Evolutionary conservation across 495 filamentous ascomycete species (phyloP).

Genomic region (Niebla homalea): DNA sequence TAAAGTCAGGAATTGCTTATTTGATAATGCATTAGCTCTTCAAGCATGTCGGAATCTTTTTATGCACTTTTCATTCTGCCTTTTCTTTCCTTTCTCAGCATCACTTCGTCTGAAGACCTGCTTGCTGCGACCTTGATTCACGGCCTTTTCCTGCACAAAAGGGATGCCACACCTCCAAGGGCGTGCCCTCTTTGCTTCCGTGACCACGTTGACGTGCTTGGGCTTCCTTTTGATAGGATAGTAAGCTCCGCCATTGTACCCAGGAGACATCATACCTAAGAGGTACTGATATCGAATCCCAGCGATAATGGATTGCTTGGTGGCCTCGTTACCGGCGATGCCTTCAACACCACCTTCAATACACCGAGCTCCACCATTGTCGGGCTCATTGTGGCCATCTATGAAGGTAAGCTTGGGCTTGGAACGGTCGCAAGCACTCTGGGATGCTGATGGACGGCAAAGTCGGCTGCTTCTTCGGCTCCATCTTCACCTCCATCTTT

Average conservation of each 20-base stretch:
- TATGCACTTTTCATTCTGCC: too few relatives aligned
- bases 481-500: conserved; percentile 31
- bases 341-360: conserved; percentile 21
- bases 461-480: conserved; percentile 31
- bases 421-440: not conserved
- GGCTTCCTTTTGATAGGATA: conserved; percentile 23
- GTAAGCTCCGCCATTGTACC: too few relatives aligned
- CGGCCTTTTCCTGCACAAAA: too few relatives aligned
- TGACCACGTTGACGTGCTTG: conserved; percentile 14
- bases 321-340: conserved; percentile 12
- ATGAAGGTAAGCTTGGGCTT: conserved; percentile 10
- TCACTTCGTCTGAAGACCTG: too few relatives aligned
- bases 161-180: too few relatives aligned
- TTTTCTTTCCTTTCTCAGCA: too few relatives aligned
- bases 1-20: too few relatives aligned
- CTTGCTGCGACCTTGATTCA: too few relatives aligned
- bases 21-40: too few relatives aligned
- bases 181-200: not conserved
- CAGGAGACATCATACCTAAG: too few relatives aligned
- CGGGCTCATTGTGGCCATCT: conserved; percentile 24
- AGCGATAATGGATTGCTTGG: conserved; percentile 23
- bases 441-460: not conserved
- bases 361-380: conserved; percentile 18
- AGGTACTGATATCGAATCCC: too few relatives aligned
- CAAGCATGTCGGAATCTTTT: too few relatives aligned